A percentile compares a stretch with the other conserved stretches of the same genome.
These are phyloP conservation scores for Zygotorulaspora florentina DNA, from an alignment of 805 yeast species.

Conservation along the genomic window DNA sequence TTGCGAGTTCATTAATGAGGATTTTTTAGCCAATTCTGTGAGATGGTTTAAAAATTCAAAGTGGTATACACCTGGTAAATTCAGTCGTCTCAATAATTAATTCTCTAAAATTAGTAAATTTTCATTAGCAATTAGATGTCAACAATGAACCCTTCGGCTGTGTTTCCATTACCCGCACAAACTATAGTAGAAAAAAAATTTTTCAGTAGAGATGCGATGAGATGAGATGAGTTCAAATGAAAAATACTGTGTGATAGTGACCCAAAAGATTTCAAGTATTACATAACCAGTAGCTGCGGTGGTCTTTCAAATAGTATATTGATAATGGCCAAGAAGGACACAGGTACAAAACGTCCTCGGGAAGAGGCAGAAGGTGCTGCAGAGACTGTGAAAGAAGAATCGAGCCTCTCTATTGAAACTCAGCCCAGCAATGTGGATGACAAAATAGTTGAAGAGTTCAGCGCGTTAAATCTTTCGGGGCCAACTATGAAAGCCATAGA, in stretches of 20 bases:
- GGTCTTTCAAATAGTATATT: not conserved
- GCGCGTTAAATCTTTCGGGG: constrained; percentile 64
- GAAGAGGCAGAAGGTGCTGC: constrained; percentile 4
- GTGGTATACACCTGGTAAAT: too few relatives aligned
- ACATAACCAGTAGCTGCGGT: too few relatives aligned
- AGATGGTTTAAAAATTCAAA: too few relatives aligned
- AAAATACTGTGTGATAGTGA: not conserved
- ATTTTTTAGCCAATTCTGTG: too few relatives aligned
- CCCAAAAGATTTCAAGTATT: not conserved
- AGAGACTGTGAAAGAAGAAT: not conserved
- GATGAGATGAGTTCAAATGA: constrained; percentile 23
- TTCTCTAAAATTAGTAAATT: too few relatives aligned
- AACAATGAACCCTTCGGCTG: too few relatives aligned
- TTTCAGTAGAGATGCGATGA: constrained; percentile 17
- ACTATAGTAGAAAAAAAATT: constrained; percentile 1
- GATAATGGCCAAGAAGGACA: constrained; percentile 8
- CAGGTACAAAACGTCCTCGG: constrained; percentile 8
- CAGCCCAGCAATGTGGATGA: constrained; percentile 9
- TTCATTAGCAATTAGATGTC: not conserved
- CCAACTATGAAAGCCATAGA: constrained; percentile 78
- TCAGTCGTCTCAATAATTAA: too few relatives aligned
- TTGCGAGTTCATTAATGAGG: not conserved
- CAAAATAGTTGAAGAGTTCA: constrained; percentile 33
- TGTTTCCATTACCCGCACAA: not conserved
- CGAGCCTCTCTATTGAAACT: not conserved